Conservation (phyloP, 2,329 filamentous ascomycete species). For the Colletotrichum sojae region DNA sequence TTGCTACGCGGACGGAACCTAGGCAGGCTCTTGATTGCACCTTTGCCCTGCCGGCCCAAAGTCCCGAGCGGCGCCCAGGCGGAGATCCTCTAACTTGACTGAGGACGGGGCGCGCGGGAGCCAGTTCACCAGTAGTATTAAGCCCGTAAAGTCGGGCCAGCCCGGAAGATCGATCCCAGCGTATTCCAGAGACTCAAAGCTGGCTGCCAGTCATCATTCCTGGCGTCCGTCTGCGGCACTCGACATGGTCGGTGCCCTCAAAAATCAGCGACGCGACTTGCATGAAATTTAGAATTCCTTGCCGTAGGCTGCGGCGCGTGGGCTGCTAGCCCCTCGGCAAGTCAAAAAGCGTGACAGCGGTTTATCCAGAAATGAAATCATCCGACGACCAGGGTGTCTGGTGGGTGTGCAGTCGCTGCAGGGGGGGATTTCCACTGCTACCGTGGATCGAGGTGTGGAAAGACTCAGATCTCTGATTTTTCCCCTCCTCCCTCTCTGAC, state of each 20-base stretch:
- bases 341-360: conserved; percentile 5
- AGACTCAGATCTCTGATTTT: conserved; percentile 35
- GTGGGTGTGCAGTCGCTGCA: conserved; percentile 25
- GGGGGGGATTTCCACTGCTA: conserved; percentile 32
- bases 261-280: conserved; percentile 6
- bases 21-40: not conserved
- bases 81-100: conserved; percentile 20
- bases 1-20: not conserved
- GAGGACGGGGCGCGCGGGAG: conserved; percentile 6
- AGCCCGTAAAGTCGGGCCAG: conserved; percentile 8
- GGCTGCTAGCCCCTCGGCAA: conserved; percentile 8
- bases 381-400: conserved; percentile 16
- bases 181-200: too few relatives aligned
- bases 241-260: not conserved
- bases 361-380: conserved; percentile 30
- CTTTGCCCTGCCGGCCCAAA: conserved; percentile 15
- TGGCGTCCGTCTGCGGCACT: too few relatives aligned
- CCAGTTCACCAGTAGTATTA: not conserved
- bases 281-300: conserved; percentile 1
- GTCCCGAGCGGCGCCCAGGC: conserved; percentile 26
- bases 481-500: conserved; percentile 17
- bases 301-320: not conserved
- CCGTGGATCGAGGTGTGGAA: conserved; percentile 39
- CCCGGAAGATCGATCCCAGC: not conserved
- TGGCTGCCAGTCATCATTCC: too few relatives aligned